phyloP scores from a whole-genome alignment of 495 filamentous ascomycete species.

The Podospora anserina region DNA sequence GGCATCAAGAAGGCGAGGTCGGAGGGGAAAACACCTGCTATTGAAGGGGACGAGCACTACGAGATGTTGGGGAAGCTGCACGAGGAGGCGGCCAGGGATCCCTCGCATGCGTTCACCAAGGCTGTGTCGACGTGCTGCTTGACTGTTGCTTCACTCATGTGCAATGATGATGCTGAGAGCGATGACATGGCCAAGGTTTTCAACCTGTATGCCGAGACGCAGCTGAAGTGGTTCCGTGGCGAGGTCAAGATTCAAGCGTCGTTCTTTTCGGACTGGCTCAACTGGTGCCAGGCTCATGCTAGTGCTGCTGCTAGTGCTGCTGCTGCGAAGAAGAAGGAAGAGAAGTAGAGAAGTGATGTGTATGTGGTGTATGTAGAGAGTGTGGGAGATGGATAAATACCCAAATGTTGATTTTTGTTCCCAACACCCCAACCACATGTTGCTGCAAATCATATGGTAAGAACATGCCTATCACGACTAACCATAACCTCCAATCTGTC shows the following conservation, averaged over 20 bases:
- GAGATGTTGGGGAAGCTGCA: slow-evolving; percentile 66
- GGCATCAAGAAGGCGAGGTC: slow-evolving; percentile 55
- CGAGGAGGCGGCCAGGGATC: slow-evolving; percentile 62
- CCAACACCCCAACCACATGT: slow-evolving; percentile 3
- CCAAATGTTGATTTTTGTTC: slow-evolving; percentile 11
- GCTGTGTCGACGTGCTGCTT: slow-evolving; percentile 50
- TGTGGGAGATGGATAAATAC: neutral
- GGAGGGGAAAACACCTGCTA: slow-evolving; percentile 28
- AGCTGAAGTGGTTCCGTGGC: slow-evolving; percentile 43
- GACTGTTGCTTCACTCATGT: slow-evolving; percentile 45
- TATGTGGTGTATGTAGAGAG: neutral
- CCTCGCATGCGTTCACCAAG: slow-evolving; percentile 46
- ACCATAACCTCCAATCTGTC: neutral
- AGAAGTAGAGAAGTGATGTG: slow-evolving; percentile 7
- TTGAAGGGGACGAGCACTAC: slow-evolving; percentile 43
- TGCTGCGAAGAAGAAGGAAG: slow-evolving; percentile 10
- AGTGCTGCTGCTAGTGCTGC: slow-evolving; percentile 16
- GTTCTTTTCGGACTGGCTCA: slow-evolving; percentile 55
- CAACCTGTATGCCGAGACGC: slow-evolving; percentile 43
- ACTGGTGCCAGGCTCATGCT: slow-evolving; percentile 56
- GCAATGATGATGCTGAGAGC: slow-evolving; percentile 32
- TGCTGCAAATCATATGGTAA: neutral
- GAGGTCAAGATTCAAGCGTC: slow-evolving; percentile 46
- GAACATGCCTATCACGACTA: neutral
- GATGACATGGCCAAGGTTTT: slow-evolving; percentile 33